A percentile compares a stretch with the other conserved stretches of the same genome.
Evolutionary conservation across 129 eudicot genomes (phyloP).

Genomic region (Heracleum sosnowskyi): DNA sequence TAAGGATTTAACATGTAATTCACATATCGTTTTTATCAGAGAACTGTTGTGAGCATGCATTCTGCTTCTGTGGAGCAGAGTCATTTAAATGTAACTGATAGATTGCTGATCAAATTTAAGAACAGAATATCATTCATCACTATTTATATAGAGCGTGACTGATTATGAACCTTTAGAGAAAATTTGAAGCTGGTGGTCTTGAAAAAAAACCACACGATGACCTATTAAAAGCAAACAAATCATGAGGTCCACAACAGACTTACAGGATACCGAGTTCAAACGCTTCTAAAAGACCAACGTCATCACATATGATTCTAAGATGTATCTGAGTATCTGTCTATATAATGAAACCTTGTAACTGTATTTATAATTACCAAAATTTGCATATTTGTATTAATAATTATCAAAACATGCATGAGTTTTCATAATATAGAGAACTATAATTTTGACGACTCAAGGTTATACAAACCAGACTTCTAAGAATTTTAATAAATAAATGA

Average conservation of each 20-base stretch:
- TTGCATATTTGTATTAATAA: too few relatives aligned
- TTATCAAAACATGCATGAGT: background rate
- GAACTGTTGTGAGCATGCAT: background rate
- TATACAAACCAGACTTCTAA: background rate
- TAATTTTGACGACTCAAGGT: background rate
- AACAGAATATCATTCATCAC: background rate
- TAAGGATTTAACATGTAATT: background rate
- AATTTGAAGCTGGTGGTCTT: background rate
- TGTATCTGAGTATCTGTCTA: too few relatives aligned
- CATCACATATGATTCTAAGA: background rate
- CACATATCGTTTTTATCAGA: background rate
- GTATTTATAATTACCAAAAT: too few relatives aligned
- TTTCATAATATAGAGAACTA: background rate
- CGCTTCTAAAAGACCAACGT: background rate
- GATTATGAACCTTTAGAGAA: background rate
- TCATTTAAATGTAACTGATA: too few relatives aligned
- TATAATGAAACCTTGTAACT: background rate
- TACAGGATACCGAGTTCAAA: background rate
- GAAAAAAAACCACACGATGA: background rate
- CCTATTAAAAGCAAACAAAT: background rate
- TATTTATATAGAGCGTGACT: background rate
- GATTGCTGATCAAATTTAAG: background rate
- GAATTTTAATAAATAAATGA: too few relatives aligned
- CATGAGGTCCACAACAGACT: background rate
- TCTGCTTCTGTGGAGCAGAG: background rate